These are phyloP conservation scores for Trichoderma erinaceum DNA, from an alignment of 495 filamentous ascomycete genomes.

Conservation along the genomic window DNA sequence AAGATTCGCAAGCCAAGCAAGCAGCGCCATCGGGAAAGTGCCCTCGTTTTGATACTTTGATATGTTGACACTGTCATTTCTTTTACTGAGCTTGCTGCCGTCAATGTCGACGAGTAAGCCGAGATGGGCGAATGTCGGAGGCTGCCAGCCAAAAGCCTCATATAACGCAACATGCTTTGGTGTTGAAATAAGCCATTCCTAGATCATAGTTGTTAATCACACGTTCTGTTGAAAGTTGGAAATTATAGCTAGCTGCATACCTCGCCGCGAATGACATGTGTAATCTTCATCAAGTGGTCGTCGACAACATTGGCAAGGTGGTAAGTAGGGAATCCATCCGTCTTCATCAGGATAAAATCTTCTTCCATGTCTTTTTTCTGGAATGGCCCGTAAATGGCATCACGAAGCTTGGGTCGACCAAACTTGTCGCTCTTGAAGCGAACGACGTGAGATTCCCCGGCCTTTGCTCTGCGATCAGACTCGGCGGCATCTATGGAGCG, in stretches of 20 bases:
- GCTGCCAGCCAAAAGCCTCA: slow-evolving; percentile 80
- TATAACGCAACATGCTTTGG: slow-evolving; percentile 85
- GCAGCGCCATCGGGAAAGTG: slow-evolving; percentile 65
- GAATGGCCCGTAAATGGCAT: slow-evolving; percentile 70
- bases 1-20: slow-evolving; percentile 78
- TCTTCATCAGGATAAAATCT: slow-evolving; percentile 75
- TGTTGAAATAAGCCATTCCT: slow-evolving; percentile 93
- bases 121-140: slow-evolving; percentile 80
- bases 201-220: not conserved
- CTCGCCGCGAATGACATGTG: slow-evolving; percentile 84
- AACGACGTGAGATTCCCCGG: slow-evolving; percentile 69
- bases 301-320: slow-evolving; percentile 97
- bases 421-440: slow-evolving; percentile 59
- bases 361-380: slow-evolving; percentile 35
- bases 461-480: slow-evolving; percentile 58
- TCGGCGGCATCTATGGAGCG: slow-evolving; percentile 55
- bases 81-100: slow-evolving; percentile 84
- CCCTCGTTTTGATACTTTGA: slow-evolving; percentile 59
- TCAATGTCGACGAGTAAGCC: slow-evolving; percentile 71
- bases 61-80: slow-evolving; percentile 66
- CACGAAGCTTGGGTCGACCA: slow-evolving; percentile 50
- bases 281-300: slow-evolving; percentile 90
- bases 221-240: not conserved
- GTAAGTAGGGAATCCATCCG: slow-evolving; percentile 88
- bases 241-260: slow-evolving; percentile 38